Base-by-base conservation (phyloP, 805 yeast species). In the Zygosaccharomyces kombuchaensis region DNA sequence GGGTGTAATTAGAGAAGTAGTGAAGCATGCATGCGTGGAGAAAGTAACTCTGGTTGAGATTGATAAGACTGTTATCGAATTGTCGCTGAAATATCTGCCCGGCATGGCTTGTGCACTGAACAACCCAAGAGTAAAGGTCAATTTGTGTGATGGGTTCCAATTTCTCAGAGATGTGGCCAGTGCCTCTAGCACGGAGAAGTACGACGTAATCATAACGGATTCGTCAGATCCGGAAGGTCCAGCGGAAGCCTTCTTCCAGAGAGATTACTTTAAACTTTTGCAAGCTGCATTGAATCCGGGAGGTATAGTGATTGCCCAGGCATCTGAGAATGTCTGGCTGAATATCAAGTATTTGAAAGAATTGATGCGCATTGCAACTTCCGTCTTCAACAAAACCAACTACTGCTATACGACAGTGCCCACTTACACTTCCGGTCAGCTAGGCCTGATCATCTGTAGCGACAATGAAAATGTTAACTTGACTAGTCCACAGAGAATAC, bases 171-270 rank as follows among this genome's bases (percentile, higher is more conserved):
- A 70, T 9, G 45, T 62, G 9, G 50, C 52, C 3, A 40, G 37
- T 2, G 51, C 50, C 6, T 57, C 63, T 17, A 67, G 71, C 35
- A 56, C 60, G 7, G 73, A 73, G 29, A 77, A 77, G 54, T 89
- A 74, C 60, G 96, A 89, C 65, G 82, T 90, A 26, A 86, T 89
- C 48, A 87, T 89, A 50, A 86, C 96, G 13, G 97, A 89, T 65
- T 86, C 96, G 2, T 84, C 95, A 1, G 97, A 89, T 65, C 96
- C 96, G 1, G 96, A 89, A 57, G 96, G 93, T 2, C 97, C 97
- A 5, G 97, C 97, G 1, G 95, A 82, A 57, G 85, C 85, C 14
- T 85, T 89, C 56, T 89, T 89, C 70, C 87, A 87, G 63, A 74
- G 75, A 49, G 78, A 76, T 45, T 89, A 89, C 69, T 89, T 88